A percentile compares a stretch with the other conserved stretches of the same genome.
Evolutionary conservation across 2,329 filamentous ascomycete genomes (phyloP).

Genomic region (Phaeosphaeriaceae sp.): DNA sequence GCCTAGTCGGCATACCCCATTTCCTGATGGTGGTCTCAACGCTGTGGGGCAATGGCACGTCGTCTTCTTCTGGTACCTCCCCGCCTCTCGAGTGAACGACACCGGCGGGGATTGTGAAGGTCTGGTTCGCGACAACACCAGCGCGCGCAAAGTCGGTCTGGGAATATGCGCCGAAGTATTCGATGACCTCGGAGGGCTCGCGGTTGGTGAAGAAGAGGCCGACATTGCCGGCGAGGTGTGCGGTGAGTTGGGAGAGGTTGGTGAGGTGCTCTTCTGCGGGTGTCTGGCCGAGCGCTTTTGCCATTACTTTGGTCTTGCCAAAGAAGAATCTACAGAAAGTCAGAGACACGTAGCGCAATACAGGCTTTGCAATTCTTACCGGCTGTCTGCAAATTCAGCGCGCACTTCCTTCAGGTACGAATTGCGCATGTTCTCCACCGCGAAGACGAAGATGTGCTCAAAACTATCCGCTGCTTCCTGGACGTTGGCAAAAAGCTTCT

Average conservation of each 20-base stretch:
- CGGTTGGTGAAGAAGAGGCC: conserved; percentile 92
- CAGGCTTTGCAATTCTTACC: conserved; percentile 61
- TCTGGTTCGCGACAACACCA: conserved; percentile 76
- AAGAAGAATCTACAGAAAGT: conserved; percentile 79
- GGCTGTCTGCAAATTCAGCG: conserved; percentile 81
- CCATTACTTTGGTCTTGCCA: conserved; percentile 99
- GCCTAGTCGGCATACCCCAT: conserved; percentile 85
- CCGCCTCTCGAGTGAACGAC: conserved; percentile 80
- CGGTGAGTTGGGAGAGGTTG: conserved; percentile 74
- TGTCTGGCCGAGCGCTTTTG: conserved; percentile 84
- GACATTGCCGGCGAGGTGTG: conserved; percentile 80
- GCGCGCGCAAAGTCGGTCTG: conserved; percentile 92
- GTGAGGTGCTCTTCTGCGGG: conserved; percentile 81
- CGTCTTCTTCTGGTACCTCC: conserved; percentile 79
- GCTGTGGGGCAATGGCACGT: conserved; percentile 85
- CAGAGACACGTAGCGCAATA: conserved; percentile 4
- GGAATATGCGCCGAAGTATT: conserved; percentile 75
- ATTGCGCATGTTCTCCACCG: conserved; percentile 97
- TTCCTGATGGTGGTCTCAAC: conserved; percentile 90
- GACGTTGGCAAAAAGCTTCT: conserved; percentile 87
- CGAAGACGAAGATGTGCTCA: conserved; percentile 91
- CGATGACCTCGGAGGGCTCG: conserved; percentile 68
- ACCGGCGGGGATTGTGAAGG: conserved; percentile 84
- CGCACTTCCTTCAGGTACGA: conserved; percentile 92
- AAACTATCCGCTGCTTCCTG: conserved; percentile 85